Evolutionary conservation across 208 protist genomes (phyloP), one percentile per base, ranked within the genome.

Genomic region (Wallacemonas collosoma): DNA sequence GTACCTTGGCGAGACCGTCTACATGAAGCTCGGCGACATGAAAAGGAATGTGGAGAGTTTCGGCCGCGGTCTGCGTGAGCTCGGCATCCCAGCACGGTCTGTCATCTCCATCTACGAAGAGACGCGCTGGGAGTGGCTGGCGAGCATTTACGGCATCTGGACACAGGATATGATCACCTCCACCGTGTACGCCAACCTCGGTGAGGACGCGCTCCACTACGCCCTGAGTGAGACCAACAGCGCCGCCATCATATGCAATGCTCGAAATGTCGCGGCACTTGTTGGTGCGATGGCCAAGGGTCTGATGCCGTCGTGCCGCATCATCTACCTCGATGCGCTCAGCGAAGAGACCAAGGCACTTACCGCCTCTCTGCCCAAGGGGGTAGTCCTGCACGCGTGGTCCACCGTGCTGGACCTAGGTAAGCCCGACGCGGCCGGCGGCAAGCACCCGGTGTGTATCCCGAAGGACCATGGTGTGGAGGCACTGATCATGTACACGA

Each of bases 111-210:
- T 95, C 64, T 95, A 94, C 78, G 75, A 91, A 40, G 91, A 94
- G 54, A 95, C 91, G 3, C 88, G 91, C 51, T 90, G 87, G 76
- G 86, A 94, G 81, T 95, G 88, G 89, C 76, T 94, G 55, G 75
- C 80, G 6, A 83, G 77, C 36, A 81, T 86, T 44, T 95, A 95
- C 72, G 90, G 78, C 47, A 85, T 93, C 45, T 94, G 88, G 87
- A 77, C 77, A 12, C 83, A 85, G 68, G 53, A 73, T 62, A 69
- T 91, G 57, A 80, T 93, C 45, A 85, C 76, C 44, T 68, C 77
- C 40, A 96, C 91, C 39, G 88, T 92, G n/a, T 95, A 97, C 80
- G 80, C 90, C 15, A 97, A 92, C 76, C 87, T 95, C n/a, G 92
- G 90, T 40, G 85, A 93, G 68, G 83, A 81, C 6, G 82, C 87